A percentile compares a stretch with the other conserved stretches of the same genome.
These are phyloP conservation scores for Leccinum ochraceum DNA, from an alignment of 768 basidiomycete genomes.

Conservation along the genomic window DNA sequence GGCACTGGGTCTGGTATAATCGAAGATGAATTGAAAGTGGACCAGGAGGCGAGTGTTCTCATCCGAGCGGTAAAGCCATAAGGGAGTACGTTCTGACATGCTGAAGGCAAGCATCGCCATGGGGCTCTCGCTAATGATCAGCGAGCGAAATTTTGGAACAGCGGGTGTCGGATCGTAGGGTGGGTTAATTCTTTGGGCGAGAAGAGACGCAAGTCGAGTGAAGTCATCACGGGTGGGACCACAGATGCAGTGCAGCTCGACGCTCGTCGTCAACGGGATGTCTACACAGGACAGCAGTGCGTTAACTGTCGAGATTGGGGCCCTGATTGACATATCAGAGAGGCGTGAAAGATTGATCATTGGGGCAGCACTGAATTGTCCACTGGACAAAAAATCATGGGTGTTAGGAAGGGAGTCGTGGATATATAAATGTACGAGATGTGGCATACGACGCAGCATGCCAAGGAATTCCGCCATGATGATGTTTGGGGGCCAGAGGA, in stretches of 20 bases:
- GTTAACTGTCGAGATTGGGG: constrained; percentile 1
- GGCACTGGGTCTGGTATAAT: not conserved
- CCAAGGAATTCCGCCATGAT: constrained; percentile 29
- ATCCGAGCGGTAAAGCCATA: not conserved
- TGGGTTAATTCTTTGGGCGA: not conserved
- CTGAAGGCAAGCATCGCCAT: not conserved
- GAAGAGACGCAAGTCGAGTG: not conserved
- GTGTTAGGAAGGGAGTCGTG: constrained; percentile 33
- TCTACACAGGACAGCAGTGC: constrained; percentile 6
- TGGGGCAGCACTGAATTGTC: not conserved
- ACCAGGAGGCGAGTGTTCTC: constrained; percentile 6
- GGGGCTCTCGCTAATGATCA: not conserved
- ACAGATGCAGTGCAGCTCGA: not conserved
- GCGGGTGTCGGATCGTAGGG: not conserved
- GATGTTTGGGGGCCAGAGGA: constrained; percentile 26
- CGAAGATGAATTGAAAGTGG: not conserved
- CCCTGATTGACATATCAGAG: constrained; percentile 1
- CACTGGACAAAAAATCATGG: too few species aligned
- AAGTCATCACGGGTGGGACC: not conserved
- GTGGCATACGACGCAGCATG: constrained; percentile 35
- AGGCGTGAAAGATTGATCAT: not conserved
- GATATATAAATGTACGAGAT: constrained; percentile 34
- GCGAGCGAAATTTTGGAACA: not conserved
- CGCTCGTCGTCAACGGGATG: not conserved
- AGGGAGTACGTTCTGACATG: not conserved